Conservation (phyloP, 2,329 filamentous ascomycete genomes). For the Lachnellula cervina region DNA sequence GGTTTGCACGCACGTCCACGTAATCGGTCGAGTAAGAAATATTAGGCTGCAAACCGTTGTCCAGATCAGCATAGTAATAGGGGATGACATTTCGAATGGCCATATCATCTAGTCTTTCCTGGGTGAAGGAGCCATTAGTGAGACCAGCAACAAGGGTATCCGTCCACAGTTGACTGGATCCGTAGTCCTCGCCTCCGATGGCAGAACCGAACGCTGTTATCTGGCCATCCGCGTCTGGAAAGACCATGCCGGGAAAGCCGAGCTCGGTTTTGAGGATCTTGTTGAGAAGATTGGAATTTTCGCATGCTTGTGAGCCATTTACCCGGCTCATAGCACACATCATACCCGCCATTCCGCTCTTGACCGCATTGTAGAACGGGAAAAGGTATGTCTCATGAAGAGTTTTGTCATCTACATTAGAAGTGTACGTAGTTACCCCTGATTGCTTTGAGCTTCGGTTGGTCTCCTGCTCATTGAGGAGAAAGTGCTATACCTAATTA, state of each 20-base stretch:
- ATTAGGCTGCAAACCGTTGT: constrained; percentile 36
- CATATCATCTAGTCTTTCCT: constrained; percentile 59
- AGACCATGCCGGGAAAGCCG: constrained; percentile 79
- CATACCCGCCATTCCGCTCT: constrained; percentile 68
- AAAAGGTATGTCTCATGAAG: constrained; percentile 75
- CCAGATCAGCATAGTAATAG: constrained; percentile 54
- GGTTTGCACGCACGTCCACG: constrained; percentile 61
- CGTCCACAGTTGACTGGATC: too few species aligned
- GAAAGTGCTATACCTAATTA: constrained; percentile 57
- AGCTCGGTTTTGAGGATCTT: constrained; percentile 78
- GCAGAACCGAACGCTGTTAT: constrained; percentile 71
- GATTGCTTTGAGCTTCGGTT: not conserved
- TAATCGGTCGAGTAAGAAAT: not conserved
- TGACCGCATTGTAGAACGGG: constrained; percentile 81
- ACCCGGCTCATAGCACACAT: constrained; percentile 79
- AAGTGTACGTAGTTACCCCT: constrained; percentile 6
- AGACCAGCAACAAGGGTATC: constrained; percentile 42
- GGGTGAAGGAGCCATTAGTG: constrained; percentile 53
- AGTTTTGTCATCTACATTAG: constrained; percentile 69
- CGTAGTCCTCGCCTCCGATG: constrained; percentile 67
- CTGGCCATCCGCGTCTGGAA: constrained; percentile 82
- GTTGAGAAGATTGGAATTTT: constrained; percentile 75
- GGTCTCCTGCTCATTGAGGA: constrained; percentile 72
- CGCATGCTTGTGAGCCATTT: constrained; percentile 63
- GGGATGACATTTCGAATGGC: constrained; percentile 52